Percentiles rank a stretch among this genome's conserved stretches.
Conservation (phyloP, 192 early-diverging fungal genomes). For the Backusella macrospora region DNA sequence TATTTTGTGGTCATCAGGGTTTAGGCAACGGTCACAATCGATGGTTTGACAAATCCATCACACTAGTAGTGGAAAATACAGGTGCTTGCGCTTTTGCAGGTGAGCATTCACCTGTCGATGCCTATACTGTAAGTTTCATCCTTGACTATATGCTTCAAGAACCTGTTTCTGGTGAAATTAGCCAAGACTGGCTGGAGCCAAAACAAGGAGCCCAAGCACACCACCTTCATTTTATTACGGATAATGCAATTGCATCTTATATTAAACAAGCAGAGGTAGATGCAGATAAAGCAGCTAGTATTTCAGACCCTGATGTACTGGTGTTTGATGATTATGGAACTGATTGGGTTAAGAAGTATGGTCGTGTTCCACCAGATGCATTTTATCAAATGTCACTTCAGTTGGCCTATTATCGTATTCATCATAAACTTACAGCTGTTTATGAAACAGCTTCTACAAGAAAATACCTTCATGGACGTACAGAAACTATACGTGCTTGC, state of each 20-base stretch:
- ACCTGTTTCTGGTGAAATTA: background rate
- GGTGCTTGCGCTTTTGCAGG: conserved; percentile 66
- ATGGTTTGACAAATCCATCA: conserved; percentile 89
- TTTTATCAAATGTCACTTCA: conserved; percentile 88
- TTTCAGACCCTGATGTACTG: conserved; percentile 65
- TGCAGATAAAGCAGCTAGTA: conserved; percentile 51
- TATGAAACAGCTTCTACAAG: conserved; percentile 90
- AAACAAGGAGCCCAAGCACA: background rate
- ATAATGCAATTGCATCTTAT: background rate
- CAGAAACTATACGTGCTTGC: conserved; percentile 83
- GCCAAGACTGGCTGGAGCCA: background rate
- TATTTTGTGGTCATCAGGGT: conserved; percentile 58
- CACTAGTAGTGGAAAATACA: conserved; percentile 70
- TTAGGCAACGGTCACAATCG: conserved; percentile 74
- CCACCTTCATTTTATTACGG: conserved; percentile 13
- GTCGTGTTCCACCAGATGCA: conserved; percentile 75
- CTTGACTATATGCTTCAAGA: conserved; percentile 29
- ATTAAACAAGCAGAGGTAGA: conserved; percentile 53
- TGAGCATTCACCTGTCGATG: conserved; percentile 47
- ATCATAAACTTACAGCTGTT: conserved; percentile 63
- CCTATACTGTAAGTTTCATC: conserved; percentile 31
- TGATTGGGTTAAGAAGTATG: conserved; percentile 75
- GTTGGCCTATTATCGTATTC: conserved; percentile 78
- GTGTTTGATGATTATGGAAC: conserved; percentile 74
- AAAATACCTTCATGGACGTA: conserved; percentile 80